Evolutionary conservation across 148 eudicot genomes (phyloP).

Genomic region (Nepenthes mirabilis): DNA sequence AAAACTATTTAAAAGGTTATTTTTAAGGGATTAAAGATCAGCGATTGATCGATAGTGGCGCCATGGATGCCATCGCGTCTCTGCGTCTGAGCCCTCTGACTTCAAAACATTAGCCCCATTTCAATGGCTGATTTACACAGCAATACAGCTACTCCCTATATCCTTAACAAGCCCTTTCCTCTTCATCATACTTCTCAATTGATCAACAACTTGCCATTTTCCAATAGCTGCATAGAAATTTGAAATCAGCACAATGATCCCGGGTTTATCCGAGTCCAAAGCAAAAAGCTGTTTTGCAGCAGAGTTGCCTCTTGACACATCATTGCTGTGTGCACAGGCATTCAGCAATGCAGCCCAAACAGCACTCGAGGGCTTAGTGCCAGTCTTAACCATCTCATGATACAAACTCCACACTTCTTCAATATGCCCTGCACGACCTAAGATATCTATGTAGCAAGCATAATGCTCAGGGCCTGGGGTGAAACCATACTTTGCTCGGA

Average conservation of each 20-base stretch:
- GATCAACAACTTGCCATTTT: slow-evolving; percentile 21
- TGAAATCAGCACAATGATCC: slow-evolving; percentile 18
- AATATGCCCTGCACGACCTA: slow-evolving; percentile 22
- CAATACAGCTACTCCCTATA: slow-evolving; percentile 24
- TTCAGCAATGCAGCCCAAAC: slow-evolving; percentile 25
- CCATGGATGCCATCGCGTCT: too few relatives aligned
- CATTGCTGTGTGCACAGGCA: slow-evolving; percentile 20
- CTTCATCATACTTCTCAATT: slow-evolving; percentile 21
- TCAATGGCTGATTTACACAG: slow-evolving; percentile 2
- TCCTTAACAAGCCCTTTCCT: slow-evolving; percentile 17
- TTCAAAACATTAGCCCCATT: too few relatives aligned
- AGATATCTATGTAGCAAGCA: slow-evolving; percentile 24
- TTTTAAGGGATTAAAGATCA: too few relatives aligned
- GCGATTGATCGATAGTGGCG: too few relatives aligned
- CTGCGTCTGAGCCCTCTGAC: too few relatives aligned
- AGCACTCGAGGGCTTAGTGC: slow-evolving; percentile 11
- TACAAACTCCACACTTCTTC: slow-evolving; percentile 21
- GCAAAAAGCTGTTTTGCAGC: slow-evolving; percentile 19
- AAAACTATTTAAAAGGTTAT: too few relatives aligned
- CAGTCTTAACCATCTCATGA: slow-evolving; percentile 15
- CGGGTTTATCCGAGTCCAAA: slow-evolving; percentile 17
- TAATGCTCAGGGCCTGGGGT: slow-evolving; percentile 18
- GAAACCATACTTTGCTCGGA: slow-evolving; percentile 10
- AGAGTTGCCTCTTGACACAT: slow-evolving; percentile 18
- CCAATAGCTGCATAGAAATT: slow-evolving; percentile 29